Conservation (phyloP, 2,329 filamentous ascomycete genomes). For the Penicillium hesseltinei region DNA sequence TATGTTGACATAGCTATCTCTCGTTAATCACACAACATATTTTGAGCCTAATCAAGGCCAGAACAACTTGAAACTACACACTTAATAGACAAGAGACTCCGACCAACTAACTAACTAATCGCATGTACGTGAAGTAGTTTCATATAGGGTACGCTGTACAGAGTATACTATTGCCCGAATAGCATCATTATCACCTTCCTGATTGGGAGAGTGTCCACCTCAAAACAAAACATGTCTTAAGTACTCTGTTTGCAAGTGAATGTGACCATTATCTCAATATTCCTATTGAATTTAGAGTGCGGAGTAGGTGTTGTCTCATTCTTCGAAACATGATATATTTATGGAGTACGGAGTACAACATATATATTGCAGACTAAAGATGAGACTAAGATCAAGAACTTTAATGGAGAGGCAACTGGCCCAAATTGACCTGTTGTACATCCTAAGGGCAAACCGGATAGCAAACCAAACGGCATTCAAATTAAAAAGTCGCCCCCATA, state of each 20-base stretch:
- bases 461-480: neutral
- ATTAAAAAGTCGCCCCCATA: conserved; percentile 12
- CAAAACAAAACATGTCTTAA: neutral
- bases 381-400: neutral
- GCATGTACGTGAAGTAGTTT: neutral
- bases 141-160: neutral
- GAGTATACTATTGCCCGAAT: neutral
- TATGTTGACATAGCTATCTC: no score
- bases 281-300: neutral
- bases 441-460: neutral
- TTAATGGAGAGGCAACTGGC: neutral
- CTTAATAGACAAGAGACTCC: neutral
- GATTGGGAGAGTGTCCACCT: neutral
- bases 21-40: no score
- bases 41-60: neutral
- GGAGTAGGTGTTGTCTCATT: neutral
- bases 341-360: no score
- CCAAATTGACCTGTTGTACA: neutral
- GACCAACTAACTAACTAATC: neutral
- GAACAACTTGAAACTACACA: neutral
- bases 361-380: neutral
- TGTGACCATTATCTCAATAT: neutral
- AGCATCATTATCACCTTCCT: neutral
- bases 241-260: neutral
- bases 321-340: neutral